Base-by-base conservation (phyloP, 78 protist species). In the Dictyostelium firmibasis region DNA sequence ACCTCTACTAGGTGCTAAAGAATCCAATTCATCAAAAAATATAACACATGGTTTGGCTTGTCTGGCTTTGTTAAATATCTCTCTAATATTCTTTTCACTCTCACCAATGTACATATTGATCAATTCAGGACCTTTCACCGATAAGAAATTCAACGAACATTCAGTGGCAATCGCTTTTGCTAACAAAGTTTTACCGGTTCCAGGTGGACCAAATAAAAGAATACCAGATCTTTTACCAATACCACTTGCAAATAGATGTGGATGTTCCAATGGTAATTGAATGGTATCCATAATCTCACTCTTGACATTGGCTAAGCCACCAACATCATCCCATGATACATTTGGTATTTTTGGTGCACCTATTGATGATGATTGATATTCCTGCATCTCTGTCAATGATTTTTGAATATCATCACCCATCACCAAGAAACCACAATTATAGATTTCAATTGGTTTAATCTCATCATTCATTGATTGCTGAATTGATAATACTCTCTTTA, bases 121-220 rank as follows among this genome's bases (percentile, higher is more conserved):
- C 23, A 98, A 57, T 85, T 98, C 99, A 16, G 99, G 99, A 2
- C 99, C 99, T 43, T 95, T 96, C 31, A 96, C 97, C 4, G 78
- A 14, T 4, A 96, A 36, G 85, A 97, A 98, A 43, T 89, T 83
- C 27, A 95, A 76, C 18, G 75, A 20, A 69, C 96, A 92, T 86
- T 97, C 98, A 1, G 98, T 96, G 3, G 98, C 98, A 18, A 96
- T 97, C 0, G 98, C 98, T 84, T 97, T 97, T 33, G 98, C 98
- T 11, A 98, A 38, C 50, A 97, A 47, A 11, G 98, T 97, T 96
- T 98, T 97, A 33, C 99, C 99, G 1, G 98, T 97, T 16, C 99
- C 99, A 0, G 99, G 99, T 20, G 99, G 99, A 43, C 99, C 99
- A 84, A 98, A 98, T 75, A 99, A 92, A 38, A 99, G 92, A 36